Conservation (phyloP, 108 stramenopile genomes). For the Cyclotella sp. region DNA sequence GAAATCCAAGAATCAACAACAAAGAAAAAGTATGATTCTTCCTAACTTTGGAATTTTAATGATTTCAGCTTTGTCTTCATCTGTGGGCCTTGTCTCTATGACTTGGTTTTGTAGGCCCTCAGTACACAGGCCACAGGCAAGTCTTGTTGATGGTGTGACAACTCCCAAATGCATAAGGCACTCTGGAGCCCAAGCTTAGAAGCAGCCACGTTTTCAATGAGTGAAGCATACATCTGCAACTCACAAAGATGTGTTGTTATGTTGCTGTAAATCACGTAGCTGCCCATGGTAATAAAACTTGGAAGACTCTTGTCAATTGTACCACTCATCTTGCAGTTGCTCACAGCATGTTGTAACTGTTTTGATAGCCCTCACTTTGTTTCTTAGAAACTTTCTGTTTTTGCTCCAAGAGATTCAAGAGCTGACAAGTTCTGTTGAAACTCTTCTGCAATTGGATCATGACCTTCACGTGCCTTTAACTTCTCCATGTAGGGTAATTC, state of each 20-base stretch:
- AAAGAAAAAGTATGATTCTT: not conserved
- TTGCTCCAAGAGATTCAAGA: constrained; percentile 20
- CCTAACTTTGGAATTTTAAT: constrained; percentile 20
- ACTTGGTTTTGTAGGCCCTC: not conserved
- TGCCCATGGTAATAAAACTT: constrained; percentile 13
- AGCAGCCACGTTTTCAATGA: constrained; percentile 6
- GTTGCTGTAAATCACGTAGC: constrained; percentile 11
- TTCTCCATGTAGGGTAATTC: constrained; percentile 23
- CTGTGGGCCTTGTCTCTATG: constrained; percentile 11
- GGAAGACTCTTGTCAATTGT: constrained; percentile 16
- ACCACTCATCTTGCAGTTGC: constrained; percentile 1
- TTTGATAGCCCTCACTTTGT: constrained; percentile 9
- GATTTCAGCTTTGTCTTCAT: constrained; percentile 12
- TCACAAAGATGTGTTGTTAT: constrained; percentile 24
- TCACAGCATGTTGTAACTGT: not conserved
- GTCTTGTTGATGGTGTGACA: constrained; percentile 5
- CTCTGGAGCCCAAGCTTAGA: constrained; percentile 2
- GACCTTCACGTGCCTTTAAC: constrained; percentile 13
- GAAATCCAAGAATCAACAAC: not conserved
- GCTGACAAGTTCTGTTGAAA: not conserved
- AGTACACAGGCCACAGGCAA: not conserved
- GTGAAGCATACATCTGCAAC: constrained; percentile 24
- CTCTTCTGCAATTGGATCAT: constrained; percentile 27
- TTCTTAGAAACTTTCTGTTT: constrained; percentile 17
- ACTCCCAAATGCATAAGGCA: constrained; percentile 5